A percentile compares a stretch with the other conserved stretches of the same genome.
Evolutionary conservation across 2,329 filamentous ascomycete genomes (phyloP).

Genomic region (Escovopsis weberi): DNA sequence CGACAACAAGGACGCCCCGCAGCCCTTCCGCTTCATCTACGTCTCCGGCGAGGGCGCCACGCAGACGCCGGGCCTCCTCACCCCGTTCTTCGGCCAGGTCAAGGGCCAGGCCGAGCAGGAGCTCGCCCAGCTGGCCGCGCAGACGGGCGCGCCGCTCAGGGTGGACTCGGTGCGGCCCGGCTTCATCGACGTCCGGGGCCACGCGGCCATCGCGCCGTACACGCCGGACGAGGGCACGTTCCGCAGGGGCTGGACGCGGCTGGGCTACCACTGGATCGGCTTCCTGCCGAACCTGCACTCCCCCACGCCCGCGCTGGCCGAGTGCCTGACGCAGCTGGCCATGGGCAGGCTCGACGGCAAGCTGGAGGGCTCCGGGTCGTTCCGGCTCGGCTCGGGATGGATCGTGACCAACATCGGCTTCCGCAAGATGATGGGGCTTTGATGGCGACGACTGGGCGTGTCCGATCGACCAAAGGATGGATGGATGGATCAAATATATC

Average conservation of each 20-base stretch:
- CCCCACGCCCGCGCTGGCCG: conserved; percentile 30
- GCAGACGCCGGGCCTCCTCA: conserved; percentile 37
- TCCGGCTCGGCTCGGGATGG: conserved; percentile 20
- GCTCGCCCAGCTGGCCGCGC: conserved; percentile 37
- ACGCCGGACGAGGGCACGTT: conserved; percentile 18
- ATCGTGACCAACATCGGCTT: conserved; percentile 22
- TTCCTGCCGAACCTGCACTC: conserved; percentile 13
- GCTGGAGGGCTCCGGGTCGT: conserved; percentile 16
- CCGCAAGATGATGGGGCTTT: conserved; percentile 19
- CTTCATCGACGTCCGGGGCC: conserved; percentile 36
- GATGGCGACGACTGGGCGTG: neutral
- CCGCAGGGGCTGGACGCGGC: conserved; percentile 1
- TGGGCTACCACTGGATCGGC: conserved; percentile 16
- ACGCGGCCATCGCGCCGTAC: conserved; percentile 28
- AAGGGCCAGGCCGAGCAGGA: conserved; percentile 53
- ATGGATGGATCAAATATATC: too few relatives aligned
- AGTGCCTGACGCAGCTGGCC: conserved; percentile 30
- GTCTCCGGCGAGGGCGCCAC: conserved; percentile 53
- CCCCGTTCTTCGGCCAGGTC: conserved; percentile 43
- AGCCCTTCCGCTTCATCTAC: conserved; percentile 54
- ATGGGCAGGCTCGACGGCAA: conserved; percentile 21
- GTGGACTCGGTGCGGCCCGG: conserved; percentile 44
- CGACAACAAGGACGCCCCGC: conserved; percentile 13
- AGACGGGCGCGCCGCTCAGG: conserved; percentile 27
- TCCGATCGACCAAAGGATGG: too few relatives aligned